These are phyloP conservation scores for Cordyceps cicadae DNA, from an alignment of 2,329 filamentous ascomycete species.

Conservation along the genomic window DNA sequence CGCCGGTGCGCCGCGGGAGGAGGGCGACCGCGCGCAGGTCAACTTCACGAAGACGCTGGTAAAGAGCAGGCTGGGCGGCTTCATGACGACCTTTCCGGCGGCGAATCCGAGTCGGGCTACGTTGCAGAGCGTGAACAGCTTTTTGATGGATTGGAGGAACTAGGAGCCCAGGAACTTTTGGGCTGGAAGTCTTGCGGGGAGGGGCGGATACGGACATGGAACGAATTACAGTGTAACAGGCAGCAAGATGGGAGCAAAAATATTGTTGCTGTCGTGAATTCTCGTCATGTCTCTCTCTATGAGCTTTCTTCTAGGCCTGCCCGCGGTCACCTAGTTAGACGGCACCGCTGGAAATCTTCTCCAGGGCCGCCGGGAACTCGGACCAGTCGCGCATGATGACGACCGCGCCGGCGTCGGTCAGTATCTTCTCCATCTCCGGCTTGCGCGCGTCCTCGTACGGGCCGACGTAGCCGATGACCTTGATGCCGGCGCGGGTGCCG, in stretches of 20 bases:
- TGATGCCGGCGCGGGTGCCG: constrained; percentile 65
- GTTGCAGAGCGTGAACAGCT: constrained; percentile 85
- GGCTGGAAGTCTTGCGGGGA: neutral
- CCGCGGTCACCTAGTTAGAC: constrained; percentile 18
- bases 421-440: constrained; percentile 54
- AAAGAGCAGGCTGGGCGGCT: constrained; percentile 68
- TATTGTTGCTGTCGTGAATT: neutral
- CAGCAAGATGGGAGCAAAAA: neutral
- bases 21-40: constrained; percentile 14
- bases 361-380: constrained; percentile 42
- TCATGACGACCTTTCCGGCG: constrained; percentile 69
- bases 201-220: neutral
- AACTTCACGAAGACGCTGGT: constrained; percentile 67
- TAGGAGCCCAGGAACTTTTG: constrained; percentile 12
- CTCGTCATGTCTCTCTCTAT: constrained; percentile 10
- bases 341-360: constrained; percentile 36
- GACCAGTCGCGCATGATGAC: constrained; percentile 54
- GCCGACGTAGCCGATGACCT: constrained; percentile 76
- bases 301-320: neutral
- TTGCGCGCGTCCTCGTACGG: constrained; percentile 58
- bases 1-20: constrained; percentile 38
- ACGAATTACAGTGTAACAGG: neutral
- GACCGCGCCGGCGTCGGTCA: constrained; percentile 54
- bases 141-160: constrained; percentile 58
- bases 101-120: constrained; percentile 80